Base-by-base conservation (phyloP, 495 filamentous ascomycete species). In the Eremomyces bilateralis region DNA sequence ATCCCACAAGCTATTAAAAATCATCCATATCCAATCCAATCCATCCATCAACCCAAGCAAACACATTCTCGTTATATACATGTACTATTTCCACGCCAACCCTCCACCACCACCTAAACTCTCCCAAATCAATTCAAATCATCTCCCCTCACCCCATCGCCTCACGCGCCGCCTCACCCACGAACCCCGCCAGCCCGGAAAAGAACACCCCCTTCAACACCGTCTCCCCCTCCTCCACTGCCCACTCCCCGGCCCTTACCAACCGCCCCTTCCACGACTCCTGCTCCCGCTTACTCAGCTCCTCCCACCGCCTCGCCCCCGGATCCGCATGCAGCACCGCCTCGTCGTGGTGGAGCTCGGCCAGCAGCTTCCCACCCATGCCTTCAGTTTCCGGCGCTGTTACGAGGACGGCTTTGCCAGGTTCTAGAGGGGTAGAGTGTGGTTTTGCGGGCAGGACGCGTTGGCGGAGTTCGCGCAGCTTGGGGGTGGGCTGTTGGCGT, bases 171-270 rank as follows among this genome's bases (percentile, higher is more conserved):
- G 57, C 53, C 17, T 54, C 54, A 3, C 63, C 69, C 34, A 78
- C 58, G 4, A 59, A 42, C 15, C 61, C 69, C 36, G 62, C 76
- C 34, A 69, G 55, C 53, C 80, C 65, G 15, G 69, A 64, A 56
- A 90, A 90, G 30, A 90, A 51, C 4, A 92, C 62, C 4, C 76
- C 71, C 50, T 72, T 63, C 22, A 88, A 61, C 10, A 88, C 63
- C 21, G 61, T 63, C 53, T 81, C 77, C 1, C 76, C 76, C 53
- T 83, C 65, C 24, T 65, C 65, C 36, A 65, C 64, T 3, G 64
- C 60, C 79, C 79, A 84, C 34, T 80, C 62, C 3, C 80, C 81
- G 2, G 77, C 71, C 37, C 68, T 57, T 38, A 62, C 61, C 27
- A 92, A 56, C 43, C 61, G 63, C 42, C 61, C 50, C 58, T 73